Percentiles rank a stretch among this genome's conserved stretches.
These are phyloP conservation scores for Backusella psychrophila DNA, from an alignment of 192 early-diverging fungal genomes.

Conservation along the genomic window DNA sequence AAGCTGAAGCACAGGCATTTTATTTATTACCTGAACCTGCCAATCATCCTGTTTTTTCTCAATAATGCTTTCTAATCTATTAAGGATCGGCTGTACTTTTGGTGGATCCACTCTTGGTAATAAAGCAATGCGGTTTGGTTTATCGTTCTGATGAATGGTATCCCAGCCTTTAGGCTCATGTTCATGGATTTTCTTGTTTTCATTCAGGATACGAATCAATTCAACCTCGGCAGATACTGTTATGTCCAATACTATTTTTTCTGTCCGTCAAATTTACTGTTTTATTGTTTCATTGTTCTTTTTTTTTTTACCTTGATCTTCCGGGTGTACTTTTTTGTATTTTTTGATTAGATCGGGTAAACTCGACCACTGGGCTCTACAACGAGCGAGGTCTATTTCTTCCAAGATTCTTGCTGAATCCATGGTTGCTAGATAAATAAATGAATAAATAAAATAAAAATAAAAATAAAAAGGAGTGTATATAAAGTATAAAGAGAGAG, in stretches of 20 bases:
- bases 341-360: constrained; percentile 48
- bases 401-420: not conserved
- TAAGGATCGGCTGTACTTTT: not conserved
- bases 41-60: constrained; percentile 8
- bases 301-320: constrained; percentile 42
- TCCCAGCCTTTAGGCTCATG: constrained; percentile 8
- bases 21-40: constrained; percentile 10
- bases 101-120: not conserved
- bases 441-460: not conserved
- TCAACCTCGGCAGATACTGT: constrained; percentile 10
- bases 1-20: not conserved
- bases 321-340: constrained; percentile 46
- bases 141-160: constrained; percentile 12
- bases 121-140: not conserved
- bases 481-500: not conserved
- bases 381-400: constrained; percentile 17
- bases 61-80: constrained; percentile 1
- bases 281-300: not conserved
- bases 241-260: constrained; percentile 3
- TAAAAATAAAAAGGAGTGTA: not conserved
- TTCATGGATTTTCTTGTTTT: not conserved
- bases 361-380: constrained; percentile 28
- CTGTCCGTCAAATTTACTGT: not conserved
- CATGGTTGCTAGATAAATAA: not conserved
- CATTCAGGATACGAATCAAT: constrained; percentile 4